Base-by-base conservation (phyloP, 2,329 filamentous ascomycete genomes). In the Neofusicoccum kwambonambiense region DNA sequence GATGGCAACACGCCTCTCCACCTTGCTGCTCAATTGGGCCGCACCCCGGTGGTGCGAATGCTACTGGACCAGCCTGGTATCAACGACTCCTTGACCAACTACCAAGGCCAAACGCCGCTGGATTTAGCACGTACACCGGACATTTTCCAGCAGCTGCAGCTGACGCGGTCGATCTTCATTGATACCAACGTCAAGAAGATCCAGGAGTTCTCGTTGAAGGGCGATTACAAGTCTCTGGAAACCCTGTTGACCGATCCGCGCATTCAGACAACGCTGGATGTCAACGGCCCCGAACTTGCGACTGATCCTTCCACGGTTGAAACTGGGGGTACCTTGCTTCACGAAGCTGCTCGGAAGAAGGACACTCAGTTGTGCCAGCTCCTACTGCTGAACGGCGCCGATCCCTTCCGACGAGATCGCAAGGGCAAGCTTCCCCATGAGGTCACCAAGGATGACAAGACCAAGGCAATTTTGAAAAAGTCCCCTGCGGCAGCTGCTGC, bases 371-470 rank as follows among this genome's bases (percentile, higher is more conserved):
- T 99, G 22, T 96, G 97, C 65, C 91, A 98, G 74, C 86, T 97
- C 17, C 84, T 99, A 12, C 82, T 99, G 42, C 87, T 98, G 61
- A 96, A 98, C 73, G 95, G 95, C 11, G 95, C 94, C 11, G 95
- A 99, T 77, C 95, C 95, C 0, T 99, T 99, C 80, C 89, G 93
- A 64, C 88, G 95, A 66, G 95, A 99, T 78, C 91, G 93, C 71
- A 97, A 93, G 79, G 95, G 95, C 56, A 98, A 96, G 78, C 84
- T 99, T 37, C 93, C 95, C 2, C 95, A 99, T 75, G 94, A 97
- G 77, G 90, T 97, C 51, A 98, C 95, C 61, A 97, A 95, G 74
- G 95, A 99, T 75, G 95, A 99, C 73, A 87, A 87, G 66, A 97
- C 92, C 15, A 87, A 90, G 65, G 88, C 90, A 9, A 94, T 99